Conservation (phyloP, 2,329 filamentous ascomycete genomes). For the Grosmannia serpens region DNA sequence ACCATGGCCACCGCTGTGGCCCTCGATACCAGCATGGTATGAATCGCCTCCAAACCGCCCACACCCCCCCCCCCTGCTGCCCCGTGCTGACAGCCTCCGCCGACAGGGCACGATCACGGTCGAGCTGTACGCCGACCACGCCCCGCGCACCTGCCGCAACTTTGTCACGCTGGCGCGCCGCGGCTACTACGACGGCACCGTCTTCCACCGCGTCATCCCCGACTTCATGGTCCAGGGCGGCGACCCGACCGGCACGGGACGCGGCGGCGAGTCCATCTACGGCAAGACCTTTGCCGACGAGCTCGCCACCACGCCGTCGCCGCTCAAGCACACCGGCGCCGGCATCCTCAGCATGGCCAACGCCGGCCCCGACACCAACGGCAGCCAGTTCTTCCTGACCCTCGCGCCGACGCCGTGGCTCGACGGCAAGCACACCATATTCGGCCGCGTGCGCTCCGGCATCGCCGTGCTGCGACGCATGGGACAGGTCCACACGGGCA, state of each 20-base stretch:
- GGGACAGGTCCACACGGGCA: conserved; percentile 74
- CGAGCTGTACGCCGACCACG: conserved; percentile 84
- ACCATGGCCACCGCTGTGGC: conserved; percentile 67
- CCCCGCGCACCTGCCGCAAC: conserved; percentile 81
- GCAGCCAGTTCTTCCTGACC: conserved; percentile 92
- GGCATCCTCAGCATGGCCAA: conserved; percentile 97
- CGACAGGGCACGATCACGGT: conserved; percentile 66
- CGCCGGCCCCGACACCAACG: conserved; percentile 83
- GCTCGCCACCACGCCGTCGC: conserved; percentile 44
- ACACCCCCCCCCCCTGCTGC: neutral
- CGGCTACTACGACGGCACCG: conserved; percentile 76
- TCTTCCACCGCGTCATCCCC: conserved; percentile 91
- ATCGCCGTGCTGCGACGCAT: conserved; percentile 77
- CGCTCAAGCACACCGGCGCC: conserved; percentile 80
- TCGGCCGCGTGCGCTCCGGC: conserved; percentile 77
- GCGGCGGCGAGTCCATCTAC: conserved; percentile 81
- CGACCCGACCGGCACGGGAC: conserved; percentile 86
- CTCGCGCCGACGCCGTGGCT: conserved; percentile 91
- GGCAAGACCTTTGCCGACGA: conserved; percentile 93
- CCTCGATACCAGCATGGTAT: conserved; percentile 78
- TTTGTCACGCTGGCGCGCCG: conserved; percentile 68
- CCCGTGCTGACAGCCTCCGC: neutral
- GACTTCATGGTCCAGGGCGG: conserved; percentile 96
- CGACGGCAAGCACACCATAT: conserved; percentile 95
- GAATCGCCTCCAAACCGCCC: neutral